Percentiles rank a stretch among this genome's conserved stretches.
Evolutionary conservation across 345 rosid species (phyloP).

Genomic region (Abelmoschus esculentus): DNA sequence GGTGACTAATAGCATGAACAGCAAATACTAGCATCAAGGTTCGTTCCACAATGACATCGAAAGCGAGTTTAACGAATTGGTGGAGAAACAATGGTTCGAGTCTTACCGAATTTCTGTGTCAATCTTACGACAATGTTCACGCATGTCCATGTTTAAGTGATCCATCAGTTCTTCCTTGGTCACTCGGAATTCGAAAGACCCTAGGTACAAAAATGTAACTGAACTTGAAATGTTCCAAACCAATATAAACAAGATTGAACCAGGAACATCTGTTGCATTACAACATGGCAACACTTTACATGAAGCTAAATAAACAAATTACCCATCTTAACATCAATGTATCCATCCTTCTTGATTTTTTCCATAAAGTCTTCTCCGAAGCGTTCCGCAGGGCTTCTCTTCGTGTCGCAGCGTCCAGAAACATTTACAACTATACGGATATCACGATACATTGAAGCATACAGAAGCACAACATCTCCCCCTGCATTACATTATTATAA

Average conservation of each 20-base stretch:
- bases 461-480: constrained; percentile 76
- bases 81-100: too few species aligned
- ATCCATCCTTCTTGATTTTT: constrained; percentile 47
- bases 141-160: background rate
- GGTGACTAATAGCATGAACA: too few species aligned
- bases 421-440: constrained; percentile 49
- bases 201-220: background rate
- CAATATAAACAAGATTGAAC: too few species aligned
- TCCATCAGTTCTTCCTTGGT: background rate
- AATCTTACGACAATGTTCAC: background rate
- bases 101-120: background rate
- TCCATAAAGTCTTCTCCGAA: constrained; percentile 54
- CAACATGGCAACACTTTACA: too few species aligned
- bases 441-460: constrained; percentile 78
- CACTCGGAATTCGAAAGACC: background rate
- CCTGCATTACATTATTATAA: constrained; percentile 33
- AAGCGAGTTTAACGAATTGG: too few species aligned
- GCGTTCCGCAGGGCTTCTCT: constrained; percentile 52
- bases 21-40: too few species aligned
- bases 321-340: constrained; percentile 41
- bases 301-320: background rate
- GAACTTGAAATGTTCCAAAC: too few species aligned
- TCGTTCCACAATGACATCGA: too few species aligned
- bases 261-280: too few species aligned
- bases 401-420: constrained; percentile 67